Percentiles rank a stretch among this genome's conserved stretches.
Evolutionary conservation across 106 monocot genomes (phyloP).

Genomic region (Dioscorea zingiberensis): DNA sequence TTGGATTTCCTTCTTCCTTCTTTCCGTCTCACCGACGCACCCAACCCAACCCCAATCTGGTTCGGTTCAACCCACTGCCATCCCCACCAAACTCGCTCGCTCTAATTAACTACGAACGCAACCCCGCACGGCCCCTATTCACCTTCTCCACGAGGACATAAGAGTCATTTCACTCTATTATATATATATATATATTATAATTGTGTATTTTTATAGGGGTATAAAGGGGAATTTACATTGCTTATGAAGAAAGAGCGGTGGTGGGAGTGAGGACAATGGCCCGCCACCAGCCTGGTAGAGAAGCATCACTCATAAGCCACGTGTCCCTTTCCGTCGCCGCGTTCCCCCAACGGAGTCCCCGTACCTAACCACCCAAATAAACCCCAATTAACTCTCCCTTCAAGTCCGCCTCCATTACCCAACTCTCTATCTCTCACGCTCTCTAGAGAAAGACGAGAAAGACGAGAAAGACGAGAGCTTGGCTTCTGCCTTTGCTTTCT

Average conservation of each 20-base stretch:
- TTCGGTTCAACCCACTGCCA: too few species aligned
- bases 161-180: too few species aligned
- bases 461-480: not conserved
- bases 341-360: not conserved
- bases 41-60: too few species aligned
- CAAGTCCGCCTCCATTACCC: not conserved
- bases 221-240: too few species aligned
- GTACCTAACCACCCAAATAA: not conserved
- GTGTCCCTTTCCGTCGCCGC: not conserved
- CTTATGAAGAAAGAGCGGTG: not conserved
- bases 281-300: not conserved
- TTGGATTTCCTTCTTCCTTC: too few species aligned
- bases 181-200: too few species aligned
- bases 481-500: not conserved
- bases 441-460: not conserved
- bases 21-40: too few species aligned
- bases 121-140: too few species aligned
- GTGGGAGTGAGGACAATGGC: not conserved
- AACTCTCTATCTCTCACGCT: not conserved
- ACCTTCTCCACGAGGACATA: too few species aligned
- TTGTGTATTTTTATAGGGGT: too few species aligned
- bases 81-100: too few species aligned
- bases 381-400: not conserved
- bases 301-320: not conserved
- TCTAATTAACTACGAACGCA: too few species aligned